phyloP scores from a whole-genome alignment of 371 early-diverging fungal genomes.

The Mortierella sp. region DNA sequence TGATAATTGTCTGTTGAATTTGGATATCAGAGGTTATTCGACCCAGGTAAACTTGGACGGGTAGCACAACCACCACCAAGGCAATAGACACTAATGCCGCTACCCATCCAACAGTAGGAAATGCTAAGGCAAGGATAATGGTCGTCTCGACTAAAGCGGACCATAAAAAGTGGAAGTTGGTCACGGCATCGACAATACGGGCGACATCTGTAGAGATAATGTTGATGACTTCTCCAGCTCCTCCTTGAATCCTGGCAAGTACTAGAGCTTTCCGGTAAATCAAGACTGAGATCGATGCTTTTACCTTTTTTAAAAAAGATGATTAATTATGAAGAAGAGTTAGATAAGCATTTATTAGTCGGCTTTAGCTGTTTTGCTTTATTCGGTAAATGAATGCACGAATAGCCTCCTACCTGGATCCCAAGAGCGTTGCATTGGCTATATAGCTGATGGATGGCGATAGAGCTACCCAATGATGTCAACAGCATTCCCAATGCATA shows the following conservation, averaged over 20 bases:
- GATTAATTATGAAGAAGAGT: not conserved
- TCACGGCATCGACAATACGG: conserved; percentile 62
- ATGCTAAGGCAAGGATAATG: conserved; percentile 65
- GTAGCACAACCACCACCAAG: conserved; percentile 53
- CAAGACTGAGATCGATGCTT: conserved; percentile 60
- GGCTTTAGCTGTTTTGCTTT: not conserved
- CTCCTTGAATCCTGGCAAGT: conserved; percentile 52
- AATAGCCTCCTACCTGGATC: conserved; percentile 19
- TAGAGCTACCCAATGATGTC: conserved; percentile 57
- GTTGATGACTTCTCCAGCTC: conserved; percentile 76
- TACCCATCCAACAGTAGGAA: conserved; percentile 27
- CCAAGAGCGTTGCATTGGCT: conserved; percentile 64
- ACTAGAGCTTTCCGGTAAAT: conserved; percentile 70
- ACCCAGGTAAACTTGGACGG: conserved; percentile 47
- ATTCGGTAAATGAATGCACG: not conserved
- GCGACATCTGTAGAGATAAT: conserved; percentile 78
- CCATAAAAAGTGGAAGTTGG: conserved; percentile 60
- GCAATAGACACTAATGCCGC: conserved; percentile 65
- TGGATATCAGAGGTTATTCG: conserved; percentile 37
- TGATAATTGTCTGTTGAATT: conserved; percentile 51
- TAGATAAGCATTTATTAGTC: too few species aligned
- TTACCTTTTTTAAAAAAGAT: conserved; percentile 46
- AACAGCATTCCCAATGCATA: conserved; percentile 64
- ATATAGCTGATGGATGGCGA: conserved; percentile 71
- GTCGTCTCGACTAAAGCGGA: conserved; percentile 67